Percentiles rank a stretch among this genome's conserved stretches.
Conservation (phyloP, 2,329 filamentous ascomycete genomes). For the Verticillium klebahnii region DNA sequence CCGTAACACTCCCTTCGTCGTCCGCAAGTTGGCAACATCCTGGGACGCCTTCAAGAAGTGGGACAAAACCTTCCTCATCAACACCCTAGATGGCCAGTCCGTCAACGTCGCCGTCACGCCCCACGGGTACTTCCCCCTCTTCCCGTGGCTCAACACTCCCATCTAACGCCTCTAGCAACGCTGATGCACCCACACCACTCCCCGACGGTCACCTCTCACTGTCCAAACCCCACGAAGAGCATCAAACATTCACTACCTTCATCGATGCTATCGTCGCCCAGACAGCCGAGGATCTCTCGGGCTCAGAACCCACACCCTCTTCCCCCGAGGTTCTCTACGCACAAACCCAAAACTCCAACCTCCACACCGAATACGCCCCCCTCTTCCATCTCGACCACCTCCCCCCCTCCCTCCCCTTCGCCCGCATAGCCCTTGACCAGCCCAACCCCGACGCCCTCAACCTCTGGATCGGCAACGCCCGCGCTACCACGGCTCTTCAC, state of each 20-base stretch:
- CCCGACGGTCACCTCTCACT: constrained; percentile 42
- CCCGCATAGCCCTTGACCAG: constrained; percentile 60
- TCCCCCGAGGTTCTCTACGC: constrained; percentile 59
- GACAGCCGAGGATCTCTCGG: constrained; percentile 23
- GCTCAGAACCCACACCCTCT: constrained; percentile 7
- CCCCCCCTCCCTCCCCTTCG: constrained; percentile 63
- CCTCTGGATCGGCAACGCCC: constrained; percentile 74
- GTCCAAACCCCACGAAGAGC: constrained; percentile 67
- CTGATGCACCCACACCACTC: constrained; percentile 46
- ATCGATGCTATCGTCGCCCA: constrained; percentile 57
- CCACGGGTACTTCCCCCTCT: constrained; percentile 43
- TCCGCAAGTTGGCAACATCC: constrained; percentile 54
- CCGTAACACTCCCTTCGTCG: constrained; percentile 69
- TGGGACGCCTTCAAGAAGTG: constrained; percentile 63
- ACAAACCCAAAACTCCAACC: constrained; percentile 81
- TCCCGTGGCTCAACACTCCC: neutral
- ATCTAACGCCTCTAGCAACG: constrained; percentile 27
- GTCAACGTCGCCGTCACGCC: constrained; percentile 81
- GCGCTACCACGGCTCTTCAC: constrained; percentile 67
- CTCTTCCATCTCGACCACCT: constrained; percentile 54
- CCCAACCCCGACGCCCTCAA: constrained; percentile 70
- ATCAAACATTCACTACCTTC: constrained; percentile 58
- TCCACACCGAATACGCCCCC: constrained; percentile 64
- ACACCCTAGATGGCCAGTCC: constrained; percentile 45
- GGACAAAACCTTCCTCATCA: constrained; percentile 55